A percentile compares a stretch with the other conserved stretches of the same genome.
phyloP scores from a whole-genome alignment of 768 basidiomycete genomes.

The Chiua virens region DNA sequence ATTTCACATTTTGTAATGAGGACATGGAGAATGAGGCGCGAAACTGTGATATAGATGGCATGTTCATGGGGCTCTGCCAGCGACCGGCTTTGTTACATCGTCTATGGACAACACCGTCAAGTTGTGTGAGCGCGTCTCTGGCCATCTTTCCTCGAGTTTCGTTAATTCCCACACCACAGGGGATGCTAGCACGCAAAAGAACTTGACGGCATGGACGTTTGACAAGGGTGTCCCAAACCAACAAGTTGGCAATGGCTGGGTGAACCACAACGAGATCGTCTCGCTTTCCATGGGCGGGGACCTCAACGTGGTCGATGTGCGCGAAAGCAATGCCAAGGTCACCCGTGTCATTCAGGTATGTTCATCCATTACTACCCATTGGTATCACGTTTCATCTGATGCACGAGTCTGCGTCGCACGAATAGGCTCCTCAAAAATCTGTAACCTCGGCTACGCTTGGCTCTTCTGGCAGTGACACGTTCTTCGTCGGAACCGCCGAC shows the following conservation, averaged over 20 bases:
- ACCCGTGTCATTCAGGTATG: slow-evolving; percentile 61
- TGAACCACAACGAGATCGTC: slow-evolving; percentile 63
- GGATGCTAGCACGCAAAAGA: slow-evolving; percentile 77
- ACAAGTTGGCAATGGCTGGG: slow-evolving; percentile 91
- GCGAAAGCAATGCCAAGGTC: slow-evolving; percentile 56
- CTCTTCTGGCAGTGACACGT: slow-evolving; percentile 46
- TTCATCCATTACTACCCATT: neutral
- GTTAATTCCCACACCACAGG: slow-evolving; percentile 41
- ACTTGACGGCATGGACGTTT: slow-evolving; percentile 65
- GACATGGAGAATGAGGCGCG: neutral
- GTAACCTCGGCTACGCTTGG: slow-evolving; percentile 62
- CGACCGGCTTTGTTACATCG: slow-evolving; percentile 72
- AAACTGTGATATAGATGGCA: slow-evolving; percentile 50
- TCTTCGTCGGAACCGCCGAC: slow-evolving; percentile 79
- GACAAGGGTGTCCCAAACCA: slow-evolving; percentile 77
- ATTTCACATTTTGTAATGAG: neutral
- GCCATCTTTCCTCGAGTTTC: neutral
- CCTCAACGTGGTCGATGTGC: slow-evolving; percentile 79
- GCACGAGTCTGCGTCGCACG: neutral
- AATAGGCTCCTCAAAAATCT: slow-evolving; percentile 76
- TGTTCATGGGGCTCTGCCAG: slow-evolving; percentile 81
- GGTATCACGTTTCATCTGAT: neutral
- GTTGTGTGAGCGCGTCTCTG: slow-evolving; percentile 52
- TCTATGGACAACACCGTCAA: slow-evolving; percentile 87
- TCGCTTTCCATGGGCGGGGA: slow-evolving; percentile 83